Base-by-base conservation (phyloP, 2,329 filamentous ascomycete genomes). In the Orbilia ellipsospora region DNA sequence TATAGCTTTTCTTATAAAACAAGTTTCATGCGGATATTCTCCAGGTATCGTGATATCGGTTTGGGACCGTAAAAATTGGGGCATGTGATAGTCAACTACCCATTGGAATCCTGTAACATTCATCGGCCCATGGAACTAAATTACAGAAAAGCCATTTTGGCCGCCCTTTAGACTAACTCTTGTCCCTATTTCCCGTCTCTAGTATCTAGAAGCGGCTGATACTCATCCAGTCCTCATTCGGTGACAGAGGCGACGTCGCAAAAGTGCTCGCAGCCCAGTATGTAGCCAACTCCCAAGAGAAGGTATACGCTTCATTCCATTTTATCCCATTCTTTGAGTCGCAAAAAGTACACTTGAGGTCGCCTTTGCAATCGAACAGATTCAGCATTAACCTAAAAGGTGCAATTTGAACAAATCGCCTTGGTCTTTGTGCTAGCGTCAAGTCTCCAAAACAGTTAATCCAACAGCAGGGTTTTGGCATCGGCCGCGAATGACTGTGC, bases 271-370 rank as follows among this genome's bases (percentile, higher is more conserved):
- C n/a, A 4, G 61, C 61, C 50, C 61, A 64, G 42, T 66, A 57
- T 23, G 62, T 66, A 15, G 62, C 62, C 40, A 65, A 10, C 26
- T 56, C 51, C 62, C 62, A 65, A 50, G 44, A 65, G 55, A 56
- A 56, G 2, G 51, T 15, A 65, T 65, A 65, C 13, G 23, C 62
- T 13, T 55, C 51, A 16, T 65, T 65, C 62, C 62, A 65, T 54
- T 44, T 44, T 15, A 45, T 50, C n/a, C 62, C 62, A 10, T 23
- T 28, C 16, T 65, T 57, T 6, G 50, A 31, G 26, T 65, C 62
- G 45, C 62, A 65, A 16, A n/a, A 4, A 16, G 28, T 23, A 57
- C 62, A 66, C 44, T 54, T 66, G 20, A 66, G 28, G 15, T 42
- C 55, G 15, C 62, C 62, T 23, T 57, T 51, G 31, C 40, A 57